Base-by-base conservation (phyloP, 805 yeast genomes). In the Candida incommunis region DNA sequence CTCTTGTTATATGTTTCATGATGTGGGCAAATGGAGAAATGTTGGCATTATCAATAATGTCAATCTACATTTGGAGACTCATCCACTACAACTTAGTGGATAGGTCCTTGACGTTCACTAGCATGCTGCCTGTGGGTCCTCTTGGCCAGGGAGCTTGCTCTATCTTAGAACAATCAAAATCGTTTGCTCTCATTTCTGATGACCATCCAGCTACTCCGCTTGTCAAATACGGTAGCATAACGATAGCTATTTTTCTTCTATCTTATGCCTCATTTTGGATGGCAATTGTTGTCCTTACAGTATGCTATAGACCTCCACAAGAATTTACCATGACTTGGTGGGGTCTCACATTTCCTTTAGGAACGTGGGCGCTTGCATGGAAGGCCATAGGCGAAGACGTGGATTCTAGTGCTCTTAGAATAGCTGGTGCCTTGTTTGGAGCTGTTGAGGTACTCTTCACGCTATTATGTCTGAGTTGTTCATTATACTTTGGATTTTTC, bases 341-440 rank as follows among this genome's bases (percentile, higher is more conserved):
- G 95, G 78, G 87, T 15, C 74, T 82, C 68, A 82, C 95, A 50
- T 87, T 87, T 78, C 95, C 95, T 3, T 55, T 85, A 53, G 95
- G 95, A 2, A 84, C 94, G 0, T 77, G 84, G 80, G 68, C 80
- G 0, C 58, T 82, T 15, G 75, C 85, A 2, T 70, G 75, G 48
- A 59, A 66, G 5, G 72, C 75, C 52, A 56, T 85, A 20, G 78
- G 67, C 37, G 54, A 48, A 3, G 56, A 70, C 2, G 74, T 72
- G 42, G 37, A 31, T 16, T 31, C 37, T 16, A 31, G n/a, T 16
- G n/a, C 7, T 16, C 20, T 31, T 11, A 7, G 37, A n/a, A 9
- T 9, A 4, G 11, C n/a, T 18, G n/a, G 37, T 16, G 37, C 37
- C 37, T 5, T 31, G 5, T 31, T 31, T 31, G 37, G 37, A 13